Evolutionary conservation across 2,329 filamentous ascomycete species (phyloP).

Genomic region (Rhynchosporium secalis): DNA sequence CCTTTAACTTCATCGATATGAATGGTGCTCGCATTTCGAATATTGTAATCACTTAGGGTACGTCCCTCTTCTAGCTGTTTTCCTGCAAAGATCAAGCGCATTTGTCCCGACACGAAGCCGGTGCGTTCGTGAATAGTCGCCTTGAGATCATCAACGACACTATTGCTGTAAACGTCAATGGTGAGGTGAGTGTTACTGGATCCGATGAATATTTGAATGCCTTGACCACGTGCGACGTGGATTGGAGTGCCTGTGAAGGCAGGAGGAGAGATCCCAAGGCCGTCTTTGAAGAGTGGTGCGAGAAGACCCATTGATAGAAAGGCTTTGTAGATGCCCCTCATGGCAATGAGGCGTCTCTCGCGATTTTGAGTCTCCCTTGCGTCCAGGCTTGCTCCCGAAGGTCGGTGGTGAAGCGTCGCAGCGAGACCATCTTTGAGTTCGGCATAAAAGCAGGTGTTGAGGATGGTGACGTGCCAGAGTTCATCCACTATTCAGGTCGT

Average conservation of each 20-base stretch:
- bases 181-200: too few species aligned
- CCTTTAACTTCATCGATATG: too few species aligned
- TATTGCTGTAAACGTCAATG: too few species aligned
- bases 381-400: slow-evolving; percentile 7
- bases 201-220: too few species aligned
- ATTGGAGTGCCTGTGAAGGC: background rate
- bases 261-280: background rate
- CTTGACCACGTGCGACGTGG: background rate
- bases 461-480: slow-evolving; percentile 22
- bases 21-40: too few species aligned
- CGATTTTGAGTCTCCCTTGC: background rate
- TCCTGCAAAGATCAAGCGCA: too few species aligned
- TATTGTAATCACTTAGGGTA: too few species aligned
- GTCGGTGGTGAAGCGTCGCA: slow-evolving; percentile 17
- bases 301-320: background rate
- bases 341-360: background rate
- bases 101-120: too few species aligned
- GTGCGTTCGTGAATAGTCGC: too few species aligned
- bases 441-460: slow-evolving; percentile 21
- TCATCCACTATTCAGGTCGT: slow-evolving; percentile 14
- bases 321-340: slow-evolving; percentile 9
- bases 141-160: too few species aligned
- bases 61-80: too few species aligned
- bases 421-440: slow-evolving; percentile 14
- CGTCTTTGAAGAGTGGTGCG: background rate